Evolutionary conservation across 1,284 basidiomycete genomes (phyloP), one percentile per base, ranked within the genome.

Genomic region (Ganoderma lucidum): DNA sequence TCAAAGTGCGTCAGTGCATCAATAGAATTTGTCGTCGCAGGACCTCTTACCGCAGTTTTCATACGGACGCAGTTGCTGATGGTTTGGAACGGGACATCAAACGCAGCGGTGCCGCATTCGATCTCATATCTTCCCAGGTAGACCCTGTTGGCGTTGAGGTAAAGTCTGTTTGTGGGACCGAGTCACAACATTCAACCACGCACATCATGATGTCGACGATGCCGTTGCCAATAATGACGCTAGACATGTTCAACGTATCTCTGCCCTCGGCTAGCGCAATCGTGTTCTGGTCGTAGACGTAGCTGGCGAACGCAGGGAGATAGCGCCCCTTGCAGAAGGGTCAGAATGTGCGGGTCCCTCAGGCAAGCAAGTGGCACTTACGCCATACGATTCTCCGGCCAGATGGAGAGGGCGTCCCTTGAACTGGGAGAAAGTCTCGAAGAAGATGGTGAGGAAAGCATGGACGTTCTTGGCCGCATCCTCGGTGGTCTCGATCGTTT

Each of bases 241-340:
- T 89, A 71, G 90, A 83, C 37, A 96, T 81, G 76, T 95, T 95
- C 76, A 96, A 84, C 1, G 86, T 85, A 41, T 84, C 79, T 53
- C 87, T 84, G n/a, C 90, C 91, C 48, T 86, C 83, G 12, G 80
- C 80, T 51, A 82, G 79, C 2, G 89, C 86, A 23, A 86, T 75
- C 65, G 83, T 79, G 79, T 96, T 95, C 70, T 91, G 87, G 78
- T 95, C 93, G 58, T 89, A 86, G 45, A 96, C 90, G 70, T 94
- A 90, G 62, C 90, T 88, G 0, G 93, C 94, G 71, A 96, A 96
- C 6, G 94, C 86, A 1, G 93, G 94, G 2, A 95, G 83, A 79
- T 95, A 95, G 51, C 92, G 88, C 0, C 94, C 93, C 87, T 90
- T 23, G 58, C 35, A 23, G 58, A 23, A 8, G 14, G 17, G 12